Evolutionary conservation across 2,329 filamentous ascomycete species (phyloP).

Genomic region (Pseudogymnoascus destructans): DNA sequence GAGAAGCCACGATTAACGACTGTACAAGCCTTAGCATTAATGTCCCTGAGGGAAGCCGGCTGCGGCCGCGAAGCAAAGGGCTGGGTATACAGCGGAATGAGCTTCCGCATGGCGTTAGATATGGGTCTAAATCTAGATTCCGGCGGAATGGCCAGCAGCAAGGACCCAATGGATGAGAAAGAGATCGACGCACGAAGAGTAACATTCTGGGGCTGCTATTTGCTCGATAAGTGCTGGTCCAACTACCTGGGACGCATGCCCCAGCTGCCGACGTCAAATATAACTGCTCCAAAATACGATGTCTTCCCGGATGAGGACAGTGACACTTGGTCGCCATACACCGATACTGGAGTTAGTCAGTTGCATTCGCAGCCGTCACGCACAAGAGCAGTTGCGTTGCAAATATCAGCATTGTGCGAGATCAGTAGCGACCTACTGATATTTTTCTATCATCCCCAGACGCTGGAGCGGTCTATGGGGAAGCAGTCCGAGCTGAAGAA

Average conservation of each 20-base stretch:
- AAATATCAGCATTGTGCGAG: slow-evolving; percentile 74
- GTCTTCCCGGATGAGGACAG: slow-evolving; percentile 83
- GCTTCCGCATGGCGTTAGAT: slow-evolving; percentile 93
- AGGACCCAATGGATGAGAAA: slow-evolving; percentile 51
- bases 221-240: slow-evolving; percentile 99
- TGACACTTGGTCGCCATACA: slow-evolving; percentile 77
- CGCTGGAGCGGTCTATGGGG: slow-evolving; percentile 49
- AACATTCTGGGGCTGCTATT: slow-evolving; percentile 94
- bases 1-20: slow-evolving; percentile 80
- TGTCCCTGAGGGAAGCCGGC: slow-evolving; percentile 93
- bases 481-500: slow-evolving; percentile 83
- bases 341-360: slow-evolving; percentile 65
- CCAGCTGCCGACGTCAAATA: slow-evolving; percentile 65
- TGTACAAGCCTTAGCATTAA: slow-evolving; percentile 83
- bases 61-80: slow-evolving; percentile 90
- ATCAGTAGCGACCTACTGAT: slow-evolving; percentile 84
- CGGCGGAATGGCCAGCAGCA: slow-evolving; percentile 48
- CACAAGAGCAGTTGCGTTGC: slow-evolving; percentile 67
- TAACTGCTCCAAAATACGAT: slow-evolving; percentile 78
- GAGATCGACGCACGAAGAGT: slow-evolving; percentile 82
- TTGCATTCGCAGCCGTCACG: slow-evolving; percentile 66
- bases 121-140: slow-evolving; percentile 82
- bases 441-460: slow-evolving; percentile 79
- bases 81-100: slow-evolving; percentile 98
- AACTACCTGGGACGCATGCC: slow-evolving; percentile 90